Base-by-base conservation (phyloP, 108 stramenopile species). In the Nitzschia palea region DNA sequence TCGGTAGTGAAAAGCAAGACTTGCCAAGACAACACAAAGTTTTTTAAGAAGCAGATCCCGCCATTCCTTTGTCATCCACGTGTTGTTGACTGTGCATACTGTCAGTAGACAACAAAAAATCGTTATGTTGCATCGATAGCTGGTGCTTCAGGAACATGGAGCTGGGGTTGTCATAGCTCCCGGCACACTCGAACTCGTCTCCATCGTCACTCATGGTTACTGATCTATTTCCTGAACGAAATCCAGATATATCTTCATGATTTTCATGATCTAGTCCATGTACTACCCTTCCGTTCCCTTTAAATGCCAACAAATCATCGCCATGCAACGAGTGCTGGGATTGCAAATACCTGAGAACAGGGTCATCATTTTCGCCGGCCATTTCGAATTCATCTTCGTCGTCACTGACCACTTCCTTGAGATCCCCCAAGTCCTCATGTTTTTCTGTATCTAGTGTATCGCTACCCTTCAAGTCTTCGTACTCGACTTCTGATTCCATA, bases 351-450 rank as follows among this genome's bases (percentile, higher is more conserved):
- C 6, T 35, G 10, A 3, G 57, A 22, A 37, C 57, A 4, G 57
- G 35, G 3, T 2, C 36, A 22, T 59, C 57, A 22, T 59, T n/a
- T 31, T 59, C 57, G 3, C 57, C 57, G 3, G 57, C 57, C 15
- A 22, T 9, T 22, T 37, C 57, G 22, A 59, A 59, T 59, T 59
- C 57, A 59, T 37, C 57, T 3, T 59, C 57, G n/a, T 59, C 57
- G 20, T 59, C 57, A 22, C 57, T 35, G 8, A 10, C 23, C 8
- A 23, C 9, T 12, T 37, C 22, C n/a, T 2, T 10, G 28, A 59
- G 35, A 35, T 59, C 57, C 3, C 57, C 57, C 17, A 59, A 22
- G 22, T 59, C 57, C 20, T 59, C 57, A 59, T 59, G 57, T 35
- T 37, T 35, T 35, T 59, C 57, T 29, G 57, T 20, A 37, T 59